Evolutionary conservation across 129 eudicot species (phyloP), one percentile per base, ranked within the genome.

Genomic region (Chrysanthemum seticuspe): DNA sequence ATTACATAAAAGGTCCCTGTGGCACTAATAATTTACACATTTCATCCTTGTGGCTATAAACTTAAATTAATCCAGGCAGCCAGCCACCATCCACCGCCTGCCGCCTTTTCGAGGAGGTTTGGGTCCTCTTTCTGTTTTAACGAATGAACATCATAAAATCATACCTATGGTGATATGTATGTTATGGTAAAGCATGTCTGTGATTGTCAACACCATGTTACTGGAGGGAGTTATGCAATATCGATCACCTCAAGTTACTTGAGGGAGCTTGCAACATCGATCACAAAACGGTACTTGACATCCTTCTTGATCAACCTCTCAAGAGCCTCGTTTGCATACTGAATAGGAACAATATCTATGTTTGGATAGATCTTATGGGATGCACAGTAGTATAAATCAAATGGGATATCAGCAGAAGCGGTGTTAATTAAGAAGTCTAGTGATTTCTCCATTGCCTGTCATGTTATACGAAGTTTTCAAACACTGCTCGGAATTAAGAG

Each of bases 241-340:
- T 6, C 2, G 29, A 23, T n/a, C 6, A 6, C 45, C 10, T 61
- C 47, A 27, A 31, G 6, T 83, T 71, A 87, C 80, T 81, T 80
- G 73, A 93, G 88, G 25, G 96, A 87, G 78, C 73, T 93, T 65
- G 78, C 98, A 57, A 93, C 79, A 81, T 93, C 98, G n/a, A 93
- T 93, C 74, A 93, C 96, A 73, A 93, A 93, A 2, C 98, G 92
- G 44, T 93, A 93, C 73, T 91, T 91, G 48, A 91, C 86, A 57
- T 91, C 96, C 76, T 79, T 91, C 65, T 91, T 88, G 19, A 86
- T 81, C 19, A 91, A 64, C 82, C 97, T 85, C 78, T 91, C 96
- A n/a, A 86, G 87, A 40, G 96, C 97, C 69, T 91, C 88, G 21
- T 91, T 91, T 34, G 86, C 86, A 65, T 86, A 77, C 31, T 91